Evolutionary conservation across 164 flowering plant genomes (phyloP), one percentile per base, ranked within the genome.

Genomic region (Echeveria elegans): DNA sequence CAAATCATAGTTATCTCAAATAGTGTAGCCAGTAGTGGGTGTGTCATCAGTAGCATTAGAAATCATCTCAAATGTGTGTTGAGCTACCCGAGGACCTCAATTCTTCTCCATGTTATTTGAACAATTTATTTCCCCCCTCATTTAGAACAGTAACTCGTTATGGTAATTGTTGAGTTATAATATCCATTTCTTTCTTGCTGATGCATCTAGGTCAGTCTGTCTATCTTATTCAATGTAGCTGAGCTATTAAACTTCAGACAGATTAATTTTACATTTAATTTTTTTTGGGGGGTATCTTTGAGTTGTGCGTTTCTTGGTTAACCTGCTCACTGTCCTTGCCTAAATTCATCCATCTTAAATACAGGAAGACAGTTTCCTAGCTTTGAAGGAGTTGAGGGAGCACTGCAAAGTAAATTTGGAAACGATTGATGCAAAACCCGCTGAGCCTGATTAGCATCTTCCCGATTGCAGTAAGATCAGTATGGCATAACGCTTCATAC

Each of bases 391-490:
- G 30, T 53, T 88, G 82, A 87, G 86, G 73, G 96, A 79, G n/a
- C 77, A 80, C 45, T 85, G 88, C 84, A 86, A 86, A 81, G 75
- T 65, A 58, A 85, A 92, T 66, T 69, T 88, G 65, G 90, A 83
- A 81, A 70, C 62, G 72, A 69, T 70, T 21, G 72, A 79, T 66
- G 74, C 65, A 31, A 71, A 41, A 71, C 76, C 81, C 56, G 64
- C 76, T 16, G 76, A 80, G 45, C 75, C 74, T 24, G 70, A 70
- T 12, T 73, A 77, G 68, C 45, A 26, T 31, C 45, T 47, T 65
- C 73, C 67, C 61, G 58, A 66, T n/a, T n/a, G n/a, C n/a, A n/a
- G n/a, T n/a, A n/a, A n/a, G n/a, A 50, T 16, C 31, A 62, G 66
- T 59, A 62, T 43, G 58, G 56, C 26, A n/a, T n/a, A n/a, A n/a